Evolutionary conservation across 208 protist species (phyloP), one percentile per base, ranked within the genome.

Genomic region (Trypanosoma caninum): DNA sequence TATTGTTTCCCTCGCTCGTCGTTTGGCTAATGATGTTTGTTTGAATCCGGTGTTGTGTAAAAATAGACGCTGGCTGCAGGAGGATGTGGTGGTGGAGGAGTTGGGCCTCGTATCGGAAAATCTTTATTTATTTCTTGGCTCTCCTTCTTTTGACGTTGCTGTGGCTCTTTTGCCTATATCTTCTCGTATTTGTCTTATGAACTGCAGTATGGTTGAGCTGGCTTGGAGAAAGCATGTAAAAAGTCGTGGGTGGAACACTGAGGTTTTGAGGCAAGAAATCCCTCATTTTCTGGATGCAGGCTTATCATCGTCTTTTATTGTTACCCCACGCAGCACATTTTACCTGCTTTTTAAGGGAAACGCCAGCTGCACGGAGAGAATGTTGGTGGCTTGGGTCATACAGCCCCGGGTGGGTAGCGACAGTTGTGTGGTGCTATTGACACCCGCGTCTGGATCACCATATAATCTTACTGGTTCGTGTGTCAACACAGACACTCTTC

Each of bases 331-430:
- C 13, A 57, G 71, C 58, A 30, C 54, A 40, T 72, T 78, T n/a
- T 78, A 72, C 41, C 28, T 48, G 6, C 48, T 70, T 37, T 23
- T 25, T 18, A 55, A 37, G 13, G 31, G 2, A 23, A 47, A 38
- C 34, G 35, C 13, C 10, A 55, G 16, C 23, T 20, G 31, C 25
- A 45, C 10, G 40, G 31, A 0, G 60, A n/a, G n/a, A n/a, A n/a
- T n/a, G n/a, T n/a, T 68, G 14, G 33, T 91, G 11, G 59, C 80
- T 13, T 74, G 65, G 31, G 47, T 87, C 2, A 64, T 74, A 23
- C 65, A 68, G 3, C 77, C 80, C 2, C 76, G 80, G 6, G 74
- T 85, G 38, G 65, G 76, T 20, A 83, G 84, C 48, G 59, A 62
- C 14, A 53, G 66, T 30, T 76, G 72, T 16, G 38, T 81, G 3